Conservation (phyloP, 768 basidiomycete genomes). For the Tremella fuciformis region DNA sequence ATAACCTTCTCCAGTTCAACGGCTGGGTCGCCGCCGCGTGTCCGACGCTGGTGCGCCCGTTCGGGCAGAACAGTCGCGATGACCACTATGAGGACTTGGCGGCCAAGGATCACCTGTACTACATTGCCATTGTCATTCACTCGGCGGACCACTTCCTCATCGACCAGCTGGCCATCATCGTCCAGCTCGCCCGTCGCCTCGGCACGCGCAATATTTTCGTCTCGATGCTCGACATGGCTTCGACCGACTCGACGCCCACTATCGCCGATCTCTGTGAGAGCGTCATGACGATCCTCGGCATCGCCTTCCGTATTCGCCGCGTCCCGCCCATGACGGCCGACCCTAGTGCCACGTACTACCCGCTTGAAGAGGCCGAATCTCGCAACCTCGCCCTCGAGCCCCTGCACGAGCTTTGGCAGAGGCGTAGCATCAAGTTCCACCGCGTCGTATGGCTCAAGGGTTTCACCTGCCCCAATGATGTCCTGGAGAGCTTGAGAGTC, state of each 20-base stretch:
- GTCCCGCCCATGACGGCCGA: constrained; percentile 90
- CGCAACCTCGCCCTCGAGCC: constrained; percentile 91
- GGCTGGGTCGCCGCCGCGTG: constrained; percentile 98
- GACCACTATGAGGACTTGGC: constrained; percentile 86
- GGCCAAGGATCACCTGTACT: constrained; percentile 79
- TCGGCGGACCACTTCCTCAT: constrained; percentile 98
- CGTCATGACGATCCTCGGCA: constrained; percentile 84
- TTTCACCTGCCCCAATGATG: constrained; percentile 97
- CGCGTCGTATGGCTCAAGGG: constrained; percentile 97
- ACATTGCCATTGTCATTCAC: constrained; percentile 90
- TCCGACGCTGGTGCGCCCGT: constrained; percentile 88
- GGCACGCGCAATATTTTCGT: constrained; percentile 90
- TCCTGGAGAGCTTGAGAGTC: constrained; percentile 90
- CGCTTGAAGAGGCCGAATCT: constrained; percentile 89
- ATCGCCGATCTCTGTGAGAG: constrained; percentile 92
- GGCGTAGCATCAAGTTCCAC: constrained; percentile 75
- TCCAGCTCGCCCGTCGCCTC: constrained; percentile 86
- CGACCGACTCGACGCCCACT: constrained; percentile 90
- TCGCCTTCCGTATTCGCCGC: constrained; percentile 88
- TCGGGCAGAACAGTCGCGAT: constrained; percentile 82
- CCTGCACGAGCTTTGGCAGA: constrained; percentile 72
- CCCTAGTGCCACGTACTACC: constrained; percentile 85
- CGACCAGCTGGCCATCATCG: constrained; percentile 95
- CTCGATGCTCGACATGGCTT: constrained; percentile 96
- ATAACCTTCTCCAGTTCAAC: constrained; percentile 89